A percentile compares a stretch with the other conserved stretches of the same genome.
Evolutionary conservation across 352 stramenopile species (phyloP).

Genomic region (Pythium vanterpoolii): DNA sequence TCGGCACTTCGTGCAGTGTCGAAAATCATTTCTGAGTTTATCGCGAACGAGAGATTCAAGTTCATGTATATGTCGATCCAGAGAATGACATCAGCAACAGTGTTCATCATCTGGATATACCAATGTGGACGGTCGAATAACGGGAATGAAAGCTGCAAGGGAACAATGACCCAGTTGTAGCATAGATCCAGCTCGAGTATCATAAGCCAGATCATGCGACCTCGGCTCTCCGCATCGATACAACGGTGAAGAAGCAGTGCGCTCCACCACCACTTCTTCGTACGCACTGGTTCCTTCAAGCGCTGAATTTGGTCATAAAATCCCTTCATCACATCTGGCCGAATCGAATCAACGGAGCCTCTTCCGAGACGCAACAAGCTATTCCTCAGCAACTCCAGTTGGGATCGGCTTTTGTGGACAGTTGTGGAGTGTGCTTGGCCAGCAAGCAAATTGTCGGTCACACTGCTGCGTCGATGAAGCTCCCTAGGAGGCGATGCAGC

Average conservation of each 20-base stretch:
- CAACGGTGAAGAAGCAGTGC: constrained; percentile 30
- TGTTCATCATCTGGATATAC: constrained; percentile 33
- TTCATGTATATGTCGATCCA: constrained; percentile 52
- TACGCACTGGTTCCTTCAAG: constrained; percentile 15
- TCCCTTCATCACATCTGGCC: constrained; percentile 42
- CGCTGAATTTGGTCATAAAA: constrained; percentile 52
- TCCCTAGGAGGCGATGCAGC: background rate
- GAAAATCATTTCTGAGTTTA: constrained; percentile 59
- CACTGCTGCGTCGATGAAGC: background rate
- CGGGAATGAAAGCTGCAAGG: constrained; percentile 46
- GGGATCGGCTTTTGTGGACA: constrained; percentile 4
- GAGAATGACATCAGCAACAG: constrained; percentile 37
- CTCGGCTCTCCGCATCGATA: constrained; percentile 36
- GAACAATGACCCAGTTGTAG: constrained; percentile 57
- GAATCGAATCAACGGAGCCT: constrained; percentile 20
- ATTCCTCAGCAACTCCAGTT: constrained; percentile 17
- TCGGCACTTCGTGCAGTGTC: constrained; percentile 32
- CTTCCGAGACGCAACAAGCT: constrained; percentile 9
- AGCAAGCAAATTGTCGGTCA: background rate
- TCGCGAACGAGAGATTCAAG: constrained; percentile 48
- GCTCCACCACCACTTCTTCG: constrained; percentile 32
- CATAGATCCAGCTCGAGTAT: constrained; percentile 33
- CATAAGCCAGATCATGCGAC: constrained; percentile 48
- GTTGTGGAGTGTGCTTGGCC: background rate
- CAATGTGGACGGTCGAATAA: constrained; percentile 29